Percentiles rank a stretch among this genome's conserved stretches.
These are phyloP conservation scores for Lophiotrema nucula DNA, from an alignment of 495 filamentous ascomycete genomes.

Conservation along the genomic window DNA sequence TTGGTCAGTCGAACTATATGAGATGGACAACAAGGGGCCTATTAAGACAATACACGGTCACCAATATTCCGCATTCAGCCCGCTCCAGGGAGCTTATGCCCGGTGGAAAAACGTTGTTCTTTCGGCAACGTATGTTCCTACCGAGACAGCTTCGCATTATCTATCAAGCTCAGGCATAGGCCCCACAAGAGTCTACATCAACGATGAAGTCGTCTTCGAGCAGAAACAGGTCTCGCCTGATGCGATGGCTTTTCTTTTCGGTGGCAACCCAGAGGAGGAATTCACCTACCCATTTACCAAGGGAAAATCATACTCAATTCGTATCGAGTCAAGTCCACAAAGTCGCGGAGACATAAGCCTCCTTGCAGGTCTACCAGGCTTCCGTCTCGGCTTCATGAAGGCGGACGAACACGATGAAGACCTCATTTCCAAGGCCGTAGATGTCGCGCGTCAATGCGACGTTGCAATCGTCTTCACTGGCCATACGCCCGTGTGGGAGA, in stretches of 20 bases:
- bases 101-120: constrained; percentile 9
- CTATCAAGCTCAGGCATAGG: constrained; percentile 17
- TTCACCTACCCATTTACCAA: constrained; percentile 19
- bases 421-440: constrained; percentile 14
- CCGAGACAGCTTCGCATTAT: constrained; percentile 16
- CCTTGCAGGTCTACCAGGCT: constrained; percentile 14
- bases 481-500: constrained; percentile 29
- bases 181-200: constrained; percentile 16
- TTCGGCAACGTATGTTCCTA: constrained; percentile 9
- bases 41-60: neutral
- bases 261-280: constrained; percentile 16
- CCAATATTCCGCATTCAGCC: constrained; percentile 7
- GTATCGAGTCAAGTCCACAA: constrained; percentile 7
- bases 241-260: constrained; percentile 20
- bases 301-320: constrained; percentile 11
- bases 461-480: constrained; percentile 29
- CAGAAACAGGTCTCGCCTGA: constrained; percentile 9
- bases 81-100: neutral
- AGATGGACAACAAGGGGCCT: constrained; percentile 9
- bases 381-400: constrained; percentile 28
- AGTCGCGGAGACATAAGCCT: neutral
- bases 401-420: constrained; percentile 16
- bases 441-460: constrained; percentile 9
- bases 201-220: constrained; percentile 12
- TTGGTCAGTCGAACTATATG: constrained; percentile 20